Evolutionary conservation across 169 alveolate genomes (phyloP), one percentile per base, ranked within the genome.

Genomic region (Cryptosporidium felis): DNA sequence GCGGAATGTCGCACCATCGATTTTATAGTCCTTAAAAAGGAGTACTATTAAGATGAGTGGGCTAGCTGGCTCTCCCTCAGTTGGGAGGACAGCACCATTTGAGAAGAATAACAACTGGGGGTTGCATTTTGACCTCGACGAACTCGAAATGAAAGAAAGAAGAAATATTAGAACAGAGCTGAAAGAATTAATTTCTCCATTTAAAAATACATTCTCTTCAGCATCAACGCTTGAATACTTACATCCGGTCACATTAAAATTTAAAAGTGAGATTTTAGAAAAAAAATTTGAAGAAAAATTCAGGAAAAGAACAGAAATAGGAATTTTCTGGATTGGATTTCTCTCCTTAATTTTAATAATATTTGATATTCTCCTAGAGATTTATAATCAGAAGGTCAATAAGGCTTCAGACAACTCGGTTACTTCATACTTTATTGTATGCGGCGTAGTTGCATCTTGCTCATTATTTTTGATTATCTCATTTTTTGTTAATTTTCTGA

Each of bases 1-100:
- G 65, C 85, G 63, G 66, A 74, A 74, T 74, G 85, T 74, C 85
- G 85, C 85, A 74, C 66, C 67, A 32, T 74, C 66, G 66, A 74
- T 74, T 56, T 51, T 74, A 65, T 56, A 34, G 34, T 65, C 63
- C 62, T 65, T 44, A 65, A n/a, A 38, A n/a, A 45, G 16, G 56
- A 53, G 40, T 30, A 65, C 45, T 38, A 30, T 62, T 23, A 62
- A 41, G 80, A 65, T 65, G 81, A 65, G 81, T 65, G 81, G 59
- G 81, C 12, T 49, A 12, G 81, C 32, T 62, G 16, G 63, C 34
- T 65, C 81, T 65, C 81, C 81, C 81, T 65, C 45, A 0, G 30
- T 10, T 26, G 81, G 81, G 81, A 65, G 62, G 81, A 47, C 81
- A 38, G 59, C 51, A 49, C 60, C 14, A 34, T 74, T 45, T 74